Evolutionary conservation across 495 filamentous ascomycete genomes (phyloP), one percentile per base, ranked within the genome.

Genomic region (Elasticomyces elasticus): DNA sequence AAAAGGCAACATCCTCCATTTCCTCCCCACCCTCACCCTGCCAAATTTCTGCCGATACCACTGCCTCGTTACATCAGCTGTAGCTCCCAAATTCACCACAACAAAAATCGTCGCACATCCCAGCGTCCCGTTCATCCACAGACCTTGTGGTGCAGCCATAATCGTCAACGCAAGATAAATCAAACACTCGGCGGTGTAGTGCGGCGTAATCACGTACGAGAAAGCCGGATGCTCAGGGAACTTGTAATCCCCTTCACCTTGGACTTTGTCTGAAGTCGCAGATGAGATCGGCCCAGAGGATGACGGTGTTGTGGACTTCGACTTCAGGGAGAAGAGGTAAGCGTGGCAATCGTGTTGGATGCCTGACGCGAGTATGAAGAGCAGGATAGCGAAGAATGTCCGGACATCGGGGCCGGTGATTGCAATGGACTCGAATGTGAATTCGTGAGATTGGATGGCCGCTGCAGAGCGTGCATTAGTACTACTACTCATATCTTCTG

Each of bases 31-130:
- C 25, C 72, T 76, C 44, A 83, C 76, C 51, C 67, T 69, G 35
- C 89, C 89, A 65, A 98, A 97, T 59, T 82, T 86, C 30, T 76
- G 66, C 43, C 68, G 71, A 72, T 95, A 97, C 91, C 89, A 96
- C 53, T 76, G 71, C 57, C 79, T 79, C 33, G 85, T 95, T 13
- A 74, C 81, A 7, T 74, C 69, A n/a, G 91, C 88, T 24, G 89
- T 94, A 40, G 88, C 73, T 12, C 82, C 87, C 22, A 97, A 76
- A 67, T 96, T 97, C 27, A 80, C 76, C 6, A 68, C 71, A 24
- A 94, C 87, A 66, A 97, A 94, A 7, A 79, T 48, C 40, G 85
- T 46, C 9, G 78, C 87, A 28, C 79, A 74, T 23, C 82, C 58
- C 45, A 97, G 62, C 1, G 91, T 94, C 62, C 72, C 78, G 67